Conservation (phyloP, 2,329 filamentous ascomycete genomes). For the Colletotrichum sp. region DNA sequence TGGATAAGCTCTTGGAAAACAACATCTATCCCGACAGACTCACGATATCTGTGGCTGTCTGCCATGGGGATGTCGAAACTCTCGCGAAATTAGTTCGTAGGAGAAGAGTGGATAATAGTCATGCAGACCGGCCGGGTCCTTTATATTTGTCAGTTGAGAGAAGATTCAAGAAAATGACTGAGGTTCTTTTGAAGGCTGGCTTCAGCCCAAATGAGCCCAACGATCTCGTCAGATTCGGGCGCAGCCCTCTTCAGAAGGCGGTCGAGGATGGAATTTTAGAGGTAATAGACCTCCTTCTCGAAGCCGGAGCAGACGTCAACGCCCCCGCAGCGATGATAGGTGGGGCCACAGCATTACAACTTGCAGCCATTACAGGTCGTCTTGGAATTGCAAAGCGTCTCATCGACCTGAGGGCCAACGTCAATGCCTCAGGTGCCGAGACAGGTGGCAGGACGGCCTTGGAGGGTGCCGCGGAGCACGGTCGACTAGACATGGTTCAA, state of each 20-base stretch:
- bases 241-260: background rate
- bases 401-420: rapidly evolving
- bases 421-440: background rate
- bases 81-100: background rate
- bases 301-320: rapidly evolving
- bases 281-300: rapidly evolving
- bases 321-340: rapidly evolving
- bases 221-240: rapidly evolving
- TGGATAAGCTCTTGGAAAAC: background rate
- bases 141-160: background rate
- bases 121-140: background rate
- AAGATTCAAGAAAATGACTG: rapidly evolving
- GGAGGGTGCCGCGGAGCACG: rapidly evolving
- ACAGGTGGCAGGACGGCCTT: rapidly evolving
- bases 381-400: background rate
- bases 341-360: rapidly evolving
- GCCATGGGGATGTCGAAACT: background rate
- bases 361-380: background rate
- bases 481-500: rapidly evolving
- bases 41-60: background rate
- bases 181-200: rapidly evolving
- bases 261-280: background rate
- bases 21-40: background rate
- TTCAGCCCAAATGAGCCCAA: rapidly evolving
- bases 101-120: background rate